Evolutionary conservation across 1,284 basidiomycete genomes (phyloP), one percentile per base, ranked within the genome.

Genomic region (Pseudozyma pruni): DNA sequence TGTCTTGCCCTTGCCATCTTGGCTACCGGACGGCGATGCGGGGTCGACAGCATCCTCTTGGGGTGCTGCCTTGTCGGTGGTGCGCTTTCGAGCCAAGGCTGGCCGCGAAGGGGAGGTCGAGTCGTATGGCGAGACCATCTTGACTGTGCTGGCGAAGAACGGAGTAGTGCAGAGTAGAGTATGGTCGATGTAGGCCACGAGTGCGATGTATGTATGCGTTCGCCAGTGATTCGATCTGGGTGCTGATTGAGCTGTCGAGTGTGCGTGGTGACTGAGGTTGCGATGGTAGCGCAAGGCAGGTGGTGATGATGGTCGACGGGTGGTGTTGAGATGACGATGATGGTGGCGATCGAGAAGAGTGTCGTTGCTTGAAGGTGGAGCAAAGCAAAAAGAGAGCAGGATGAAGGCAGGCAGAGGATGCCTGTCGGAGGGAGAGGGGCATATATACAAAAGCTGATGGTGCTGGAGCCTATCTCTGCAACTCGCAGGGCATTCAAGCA

Each of bases 1-100:
- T 31, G 63, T 45, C 45, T 63, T 67, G 40, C 23, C 35, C 32
- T 70, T 70, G 52, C 47, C 66, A 47, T 68, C 58, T 34, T 42
- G 59, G 51, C 59, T 69, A 44, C 48, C 66, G 33, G 51, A 47
- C 6, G 66, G 59, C 31, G 66, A 69, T 4, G 32, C 55, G n/a
- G 59, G 37, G 17, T 63, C 51, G 1, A 23, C 20, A 1, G 32
- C 13, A 7, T 20, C 19, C 14, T 55, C 44, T 16, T 47, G 46
- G 27, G 54, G 19, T 16, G 42, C 29, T 3, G 11, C 47, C 23
- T 32, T 50, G 8, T 69, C 66, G 4, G 66, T 55, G 6, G 66
- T 69, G 29, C 59, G 55, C 47, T 63, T 69, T 9, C 66, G 35
- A 10, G 59, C 51, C 32, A 69, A 25, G 23, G 25, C 48, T 14